Conservation (phyloP, 2,329 filamentous ascomycete species). For the Sordariomycetes sp. region DNA sequence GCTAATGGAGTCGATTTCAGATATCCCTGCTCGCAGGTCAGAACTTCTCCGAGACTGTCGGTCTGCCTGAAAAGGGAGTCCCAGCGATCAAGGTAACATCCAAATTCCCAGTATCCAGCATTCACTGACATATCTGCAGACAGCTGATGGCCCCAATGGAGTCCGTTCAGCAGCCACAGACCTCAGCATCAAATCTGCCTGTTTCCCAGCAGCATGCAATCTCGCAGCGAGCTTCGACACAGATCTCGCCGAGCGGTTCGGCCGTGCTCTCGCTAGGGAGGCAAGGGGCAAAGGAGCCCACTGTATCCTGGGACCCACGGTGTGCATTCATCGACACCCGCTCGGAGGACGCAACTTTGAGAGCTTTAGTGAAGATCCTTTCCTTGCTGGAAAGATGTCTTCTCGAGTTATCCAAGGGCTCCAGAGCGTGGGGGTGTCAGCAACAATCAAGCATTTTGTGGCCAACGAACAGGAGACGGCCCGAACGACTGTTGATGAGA, state of each 20-base stretch:
- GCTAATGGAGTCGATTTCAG: too few species aligned
- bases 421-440: slow-evolving; percentile 23
- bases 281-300: slow-evolving; percentile 50
- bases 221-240: slow-evolving; percentile 52
- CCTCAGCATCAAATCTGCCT: slow-evolving; percentile 15
- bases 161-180: slow-evolving; percentile 17
- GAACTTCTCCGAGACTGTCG: too few species aligned
- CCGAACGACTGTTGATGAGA: slow-evolving; percentile 14
- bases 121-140: too few species aligned
- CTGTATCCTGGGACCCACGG: slow-evolving; percentile 33
- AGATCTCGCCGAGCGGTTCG: slow-evolving; percentile 41
- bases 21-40: too few species aligned
- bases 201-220: slow-evolving; percentile 17
- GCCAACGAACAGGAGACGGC: slow-evolving; percentile 23
- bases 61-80: too few species aligned
- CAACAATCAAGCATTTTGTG: slow-evolving; percentile 30
- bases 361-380: slow-evolving; percentile 24
- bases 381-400: slow-evolving; percentile 19
- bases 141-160: slow-evolving; percentile 16
- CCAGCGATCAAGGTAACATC: too few species aligned
- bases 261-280: slow-evolving; percentile 44
- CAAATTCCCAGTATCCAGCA: too few species aligned
- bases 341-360: slow-evolving; percentile 28
- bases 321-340: slow-evolving; percentile 27
- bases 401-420: slow-evolving; percentile 20